phyloP scores from a whole-genome alignment of 768 basidiomycete genomes.

The Clathrus columnatus region DNA sequence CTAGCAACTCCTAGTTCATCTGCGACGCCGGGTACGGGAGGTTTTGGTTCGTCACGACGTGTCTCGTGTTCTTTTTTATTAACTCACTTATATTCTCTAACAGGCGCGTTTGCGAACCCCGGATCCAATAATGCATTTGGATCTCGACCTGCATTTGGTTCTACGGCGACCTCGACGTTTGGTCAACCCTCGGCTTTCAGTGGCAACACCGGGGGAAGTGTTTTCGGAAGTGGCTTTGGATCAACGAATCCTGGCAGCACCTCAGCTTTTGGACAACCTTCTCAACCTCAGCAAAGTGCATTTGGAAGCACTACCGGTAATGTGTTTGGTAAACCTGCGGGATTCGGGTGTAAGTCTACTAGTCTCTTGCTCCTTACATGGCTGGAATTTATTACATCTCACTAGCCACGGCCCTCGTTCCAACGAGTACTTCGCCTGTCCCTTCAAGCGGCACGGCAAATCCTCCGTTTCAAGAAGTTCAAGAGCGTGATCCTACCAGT shows the following conservation, averaged over 20 bases:
- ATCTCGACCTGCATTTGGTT: slow-evolving; percentile 61
- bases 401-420: slow-evolving; percentile 24
- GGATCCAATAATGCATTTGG: slow-evolving; percentile 43
- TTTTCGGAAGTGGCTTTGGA: background rate
- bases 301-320: slow-evolving; percentile 38
- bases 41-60: slow-evolving; percentile 35
- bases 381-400: slow-evolving; percentile 5
- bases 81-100: slow-evolving; percentile 6
- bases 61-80: slow-evolving; percentile 8
- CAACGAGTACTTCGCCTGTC: slow-evolving; percentile 41
- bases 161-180: slow-evolving; percentile 47
- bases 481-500: slow-evolving; percentile 54
- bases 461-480: slow-evolving; percentile 48
- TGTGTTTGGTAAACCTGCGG: slow-evolving; percentile 47
- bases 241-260: slow-evolving; percentile 14
- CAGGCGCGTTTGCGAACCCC: slow-evolving; percentile 38
- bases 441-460: slow-evolving; percentile 57
- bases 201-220: slow-evolving; percentile 10
- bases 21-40: slow-evolving; percentile 17
- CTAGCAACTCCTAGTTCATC: background rate
- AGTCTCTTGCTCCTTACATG: slow-evolving; percentile 6
- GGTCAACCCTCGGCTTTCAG: slow-evolving; percentile 22
- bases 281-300: slow-evolving; percentile 23
- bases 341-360: slow-evolving; percentile 17
- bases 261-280: slow-evolving; percentile 22